phyloP scores from a whole-genome alignment of 805 yeast species.

The Metschnikowia anglica region DNA sequence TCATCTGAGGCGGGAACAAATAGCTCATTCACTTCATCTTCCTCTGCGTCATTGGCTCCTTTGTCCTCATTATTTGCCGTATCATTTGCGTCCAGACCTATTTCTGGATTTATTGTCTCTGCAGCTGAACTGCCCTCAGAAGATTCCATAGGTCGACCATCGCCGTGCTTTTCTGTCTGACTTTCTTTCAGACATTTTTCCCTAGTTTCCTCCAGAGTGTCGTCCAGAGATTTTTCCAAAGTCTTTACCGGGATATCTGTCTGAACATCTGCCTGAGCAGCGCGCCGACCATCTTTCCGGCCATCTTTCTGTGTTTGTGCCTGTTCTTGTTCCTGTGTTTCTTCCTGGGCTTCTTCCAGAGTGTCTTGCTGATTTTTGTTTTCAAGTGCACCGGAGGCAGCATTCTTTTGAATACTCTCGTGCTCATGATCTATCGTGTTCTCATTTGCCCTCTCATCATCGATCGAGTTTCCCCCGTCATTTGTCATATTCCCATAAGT shows the following conservation, averaged over 20 bases:
- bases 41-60: not conserved
- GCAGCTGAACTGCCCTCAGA: not conserved
- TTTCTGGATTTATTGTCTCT: too few species aligned
- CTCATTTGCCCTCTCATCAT: not conserved
- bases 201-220: not conserved
- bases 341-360: too few species aligned
- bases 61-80: not conserved
- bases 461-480: not conserved
- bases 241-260: not conserved
- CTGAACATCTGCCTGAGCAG: not conserved
- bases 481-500: not conserved
- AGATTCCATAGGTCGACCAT: not conserved
- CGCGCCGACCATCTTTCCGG: not conserved
- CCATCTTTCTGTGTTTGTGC: too few species aligned
- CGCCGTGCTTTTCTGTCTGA: not conserved
- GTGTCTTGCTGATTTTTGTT: too few species aligned
- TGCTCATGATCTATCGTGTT: too few species aligned
- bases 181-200: not conserved
- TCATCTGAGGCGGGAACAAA: conserved; percentile 17
- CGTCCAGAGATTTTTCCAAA: not conserved
- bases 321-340: too few species aligned
- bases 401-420: too few species aligned
- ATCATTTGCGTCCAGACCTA: not conserved
- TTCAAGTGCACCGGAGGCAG: too few species aligned
- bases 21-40: conserved; percentile 11